Evolutionary conservation across 257 asterid genomes (phyloP).

Genomic region (Nemophila menziesii): DNA sequence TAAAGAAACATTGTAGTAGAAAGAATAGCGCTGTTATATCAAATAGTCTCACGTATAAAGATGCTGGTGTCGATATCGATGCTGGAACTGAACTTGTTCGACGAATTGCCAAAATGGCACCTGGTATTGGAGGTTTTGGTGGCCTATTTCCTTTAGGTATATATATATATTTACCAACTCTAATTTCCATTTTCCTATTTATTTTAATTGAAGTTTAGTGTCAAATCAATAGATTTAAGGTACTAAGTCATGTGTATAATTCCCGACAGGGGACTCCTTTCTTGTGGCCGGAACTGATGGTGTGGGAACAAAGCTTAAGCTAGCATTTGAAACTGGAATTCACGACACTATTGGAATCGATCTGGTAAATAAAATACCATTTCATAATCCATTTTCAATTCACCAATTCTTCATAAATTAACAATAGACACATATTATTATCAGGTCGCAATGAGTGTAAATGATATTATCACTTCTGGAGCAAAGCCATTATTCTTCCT

Average conservation of each 20-base stretch:
- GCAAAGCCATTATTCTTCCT: conserved; percentile 95
- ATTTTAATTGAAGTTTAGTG: background rate
- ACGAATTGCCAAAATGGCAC: conserved; percentile 92
- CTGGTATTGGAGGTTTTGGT: conserved; percentile 96
- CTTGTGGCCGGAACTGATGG: conserved; percentile 98
- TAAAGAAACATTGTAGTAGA: too few relatives aligned
- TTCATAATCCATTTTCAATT: conserved; percentile 1
- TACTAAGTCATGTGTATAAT: background rate
- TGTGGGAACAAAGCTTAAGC: conserved; percentile 88
- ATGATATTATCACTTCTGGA: conserved; percentile 88
- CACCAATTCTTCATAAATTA: conserved; percentile 3
- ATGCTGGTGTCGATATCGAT: conserved; percentile 93
- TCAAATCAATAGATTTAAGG: background rate
- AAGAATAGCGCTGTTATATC: conserved; percentile 19
- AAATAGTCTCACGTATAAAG: conserved; percentile 61
- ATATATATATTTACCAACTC: background rate
- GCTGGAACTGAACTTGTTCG: conserved; percentile 89
- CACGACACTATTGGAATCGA: conserved; percentile 96
- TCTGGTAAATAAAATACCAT: conserved; percentile 34
- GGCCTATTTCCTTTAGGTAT: conserved; percentile 92
- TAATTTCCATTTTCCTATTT: background rate
- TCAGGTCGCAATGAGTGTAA: conserved; percentile 98
- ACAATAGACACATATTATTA: conserved; percentile 1
- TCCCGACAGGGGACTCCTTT: conserved; percentile 64
- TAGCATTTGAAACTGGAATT: conserved; percentile 92